Base-by-base conservation (phyloP, 2,329 filamentous ascomycete genomes). In the Colletotrichum theobromicola region DNA sequence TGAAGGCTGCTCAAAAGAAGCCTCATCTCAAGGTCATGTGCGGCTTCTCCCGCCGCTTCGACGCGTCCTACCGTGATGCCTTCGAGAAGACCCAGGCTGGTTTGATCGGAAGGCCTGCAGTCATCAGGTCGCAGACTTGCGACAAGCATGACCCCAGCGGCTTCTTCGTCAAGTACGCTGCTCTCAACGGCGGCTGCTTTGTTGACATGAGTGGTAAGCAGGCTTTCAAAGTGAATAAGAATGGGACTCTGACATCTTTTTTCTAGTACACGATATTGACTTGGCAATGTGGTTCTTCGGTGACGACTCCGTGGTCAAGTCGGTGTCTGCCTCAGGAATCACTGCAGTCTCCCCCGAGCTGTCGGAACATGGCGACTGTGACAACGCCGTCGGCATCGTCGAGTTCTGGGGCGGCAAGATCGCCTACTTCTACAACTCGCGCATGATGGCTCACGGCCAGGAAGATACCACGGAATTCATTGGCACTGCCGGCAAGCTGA, bases 391-490 rank as follows among this genome's bases (percentile, higher is more conserved):
- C 78, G 92, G 91, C 4, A 84, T 93, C n/a, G 88, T 93, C 13
- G 92, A 94, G 82, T 94, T 94, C 82, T 74, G 88, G 79, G 88
- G 87, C 65, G 91, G 90, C 63, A 89, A 90, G 80, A 90, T 94
- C 57, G 92, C 91, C 4, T 91, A 93, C 80, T 89, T 93, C 74
- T 94, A 91, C 81, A 88, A 86, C 61, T 89, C 86, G 6, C 86
- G 92, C 16, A 94, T 93, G 90, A 94, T 93, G 89, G 90, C 91
- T 0, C 88, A 90, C 0, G 92, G 92, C 0, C 92, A 94, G 81
- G 89, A 93, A 76, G 92, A 94, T 79, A 89, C 87, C 70, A 93
- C 92, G 0, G 91, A 93, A 82, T 88, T 94, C 75, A 92, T 93
- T 69, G 92, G 92, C 18, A 94, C 92, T 2, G 87, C 89, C 77